Evolutionary conservation across 768 basidiomycete species (phyloP), one percentile per base, ranked within the genome.

Genomic region (Ramaria rubella): DNA sequence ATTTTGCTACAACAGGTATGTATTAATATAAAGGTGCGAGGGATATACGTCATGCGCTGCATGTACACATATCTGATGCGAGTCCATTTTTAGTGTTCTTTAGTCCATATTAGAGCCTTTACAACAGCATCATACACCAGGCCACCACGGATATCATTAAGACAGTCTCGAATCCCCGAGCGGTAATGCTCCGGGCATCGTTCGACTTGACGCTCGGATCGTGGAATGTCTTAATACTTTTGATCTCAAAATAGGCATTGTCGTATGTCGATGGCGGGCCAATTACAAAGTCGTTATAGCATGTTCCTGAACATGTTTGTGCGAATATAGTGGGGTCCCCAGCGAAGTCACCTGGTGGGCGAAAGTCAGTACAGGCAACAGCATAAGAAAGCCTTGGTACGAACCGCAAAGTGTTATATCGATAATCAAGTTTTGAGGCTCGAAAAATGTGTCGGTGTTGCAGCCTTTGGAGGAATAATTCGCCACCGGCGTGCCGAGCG

Each of bases 191-290:
- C 23, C 11, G 8, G 17, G 40, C 40, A 19, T 7, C 23, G 40
- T 21, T 42, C 14, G 40, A 1, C 11, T 42, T 42, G 40, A 42
- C 40, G 23, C 9, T 42, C 40, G 49, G 33, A 24, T 51, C 31
- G 9, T 59, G 44, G 61, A 71, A 84, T 14, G 84, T 70, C 45
- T 77, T 75, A 58, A 87, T 73, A 27, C 75, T 81, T 14, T 77
- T 74, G 52, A 91, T 76, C 65, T 90, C 87, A 61, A 89, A 92
- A 71, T 83, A 86, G 1, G 85, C 85, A 30, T 73, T 75, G 65
- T 80, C 75, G 68, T 83, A 89, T 61, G 76, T 77, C 17, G 81
- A 76, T 3, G 81, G 77, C 55, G 80, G 65, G 7, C 84, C 83
- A 55, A 86, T 70, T 40, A 89, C 86, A 57, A 81, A 86, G 70